Evolutionary conservation across 768 basidiomycete genomes (phyloP), one percentile per base, ranked within the genome.

Genomic region (Mycena alexandri): DNA sequence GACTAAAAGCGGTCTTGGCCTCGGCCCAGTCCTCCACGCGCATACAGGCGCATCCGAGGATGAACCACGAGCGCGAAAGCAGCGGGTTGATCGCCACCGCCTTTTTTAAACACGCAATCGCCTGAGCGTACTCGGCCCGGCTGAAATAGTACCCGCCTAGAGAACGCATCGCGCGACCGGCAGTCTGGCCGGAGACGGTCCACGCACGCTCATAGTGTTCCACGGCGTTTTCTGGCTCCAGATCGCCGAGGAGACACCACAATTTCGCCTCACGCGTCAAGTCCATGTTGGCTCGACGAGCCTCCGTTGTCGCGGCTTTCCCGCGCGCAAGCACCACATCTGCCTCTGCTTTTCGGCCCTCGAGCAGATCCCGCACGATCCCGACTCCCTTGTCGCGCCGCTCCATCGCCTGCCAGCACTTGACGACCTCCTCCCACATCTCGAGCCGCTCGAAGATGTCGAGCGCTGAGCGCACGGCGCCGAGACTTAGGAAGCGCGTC

Each of bases 341-440:
- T 0, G 90, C 86, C 80, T 98, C 96, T n/a, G 89, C 85, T 76
- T 92, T 95, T 41, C 84, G 83, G 0, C 96, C 97, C 67, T 91
- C 91, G 29, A 99, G 80, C 12, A 99, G 81, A 75, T 97, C 95
- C 24, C 87, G 86, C 43, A 99, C 94, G 76, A 99, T 88, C 2
- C 82, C 77, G 65, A 95, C 85, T 7, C 91, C 98, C 75, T 88
- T 90, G 60, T 94, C 93, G 12, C 86, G 87, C 70, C 87, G 82
- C 70, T 97, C 96, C 80, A 96, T 85, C 19, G 89, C 82, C 66
- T 90, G 89, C 84, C 92, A 94, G 79, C 97, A 99, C 68, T 86
- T 84, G 47, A 95, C 95, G 10, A 94, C 96, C 70, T 98, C 94
- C 80, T 98, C 98, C 96, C 96, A 99, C 95, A 98, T 95, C 80